These are phyloP conservation scores for Rhizophagus clarus DNA, from an alignment of 192 early-diverging fungal genomes.

Conservation along the genomic window DNA sequence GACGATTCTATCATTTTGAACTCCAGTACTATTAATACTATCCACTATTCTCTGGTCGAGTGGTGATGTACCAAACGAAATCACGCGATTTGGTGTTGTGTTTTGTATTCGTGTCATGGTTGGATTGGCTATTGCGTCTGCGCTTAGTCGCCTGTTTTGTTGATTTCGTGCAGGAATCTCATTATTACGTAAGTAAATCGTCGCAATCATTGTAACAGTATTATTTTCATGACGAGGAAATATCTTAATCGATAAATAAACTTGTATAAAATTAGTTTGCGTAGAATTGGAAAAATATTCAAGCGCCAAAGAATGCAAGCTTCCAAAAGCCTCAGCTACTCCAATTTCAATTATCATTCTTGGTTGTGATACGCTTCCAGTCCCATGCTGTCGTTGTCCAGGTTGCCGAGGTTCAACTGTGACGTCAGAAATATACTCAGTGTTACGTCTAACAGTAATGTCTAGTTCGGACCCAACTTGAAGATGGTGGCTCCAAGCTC, in stretches of 20 bases:
- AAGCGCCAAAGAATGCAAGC: conserved; percentile 2
- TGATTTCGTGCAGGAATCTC: neutral
- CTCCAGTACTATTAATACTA: neutral
- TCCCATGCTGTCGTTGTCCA: too few relatives aligned
- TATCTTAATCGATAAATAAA: conserved; percentile 30
- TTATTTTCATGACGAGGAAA: conserved; percentile 13
- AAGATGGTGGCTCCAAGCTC: too few relatives aligned
- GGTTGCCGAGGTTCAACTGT: neutral
- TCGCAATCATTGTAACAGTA: neutral
- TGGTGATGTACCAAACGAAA: conserved; percentile 26
- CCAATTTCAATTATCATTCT: conserved; percentile 31
- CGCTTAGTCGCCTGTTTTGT: too few relatives aligned
- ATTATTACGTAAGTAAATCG: conserved; percentile 24
- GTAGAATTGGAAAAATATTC: conserved; percentile 27
- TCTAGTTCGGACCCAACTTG: neutral
- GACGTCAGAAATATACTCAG: neutral
- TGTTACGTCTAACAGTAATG: neutral
- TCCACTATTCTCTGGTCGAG: neutral
- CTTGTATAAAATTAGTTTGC: neutral
- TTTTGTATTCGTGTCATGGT: too few relatives aligned
- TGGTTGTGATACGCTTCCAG: conserved; percentile 13
- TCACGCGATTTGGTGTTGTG: conserved; percentile 14
- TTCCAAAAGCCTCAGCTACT: neutral
- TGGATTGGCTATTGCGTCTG: too few relatives aligned
- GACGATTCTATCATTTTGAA: conserved; percentile 13